Evolutionary conservation across 306 rosid genomes (phyloP), one percentile per base, ranked within the genome.

Genomic region (Aeschynomene evenia): DNA sequence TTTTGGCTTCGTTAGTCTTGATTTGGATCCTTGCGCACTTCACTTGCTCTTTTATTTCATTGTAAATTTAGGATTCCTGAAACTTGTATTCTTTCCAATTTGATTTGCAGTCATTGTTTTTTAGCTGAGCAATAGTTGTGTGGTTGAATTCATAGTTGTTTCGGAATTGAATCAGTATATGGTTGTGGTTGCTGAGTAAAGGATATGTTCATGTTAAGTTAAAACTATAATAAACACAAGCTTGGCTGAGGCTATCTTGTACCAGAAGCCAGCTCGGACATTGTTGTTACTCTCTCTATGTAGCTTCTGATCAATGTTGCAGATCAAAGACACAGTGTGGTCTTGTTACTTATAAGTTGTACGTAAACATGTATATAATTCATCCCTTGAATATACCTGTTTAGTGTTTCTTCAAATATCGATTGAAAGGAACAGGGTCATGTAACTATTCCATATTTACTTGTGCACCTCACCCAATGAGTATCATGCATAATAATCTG

Each of bases 151-250:
- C n/a, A 45, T 56, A 3, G 12, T 68, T 59, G 34, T 42, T 60
- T 52, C 26, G 59, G 34, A 31, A 6, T 54, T 11, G 23, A 43
- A 33, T 39, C 56, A 6, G 31, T 54, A 13, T 54, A 8, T 23
- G 14, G 14, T 50, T 50, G n/a, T 14, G 20, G 55, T 72, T 78
- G 48, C 39, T 71, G 82, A 33, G 18, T 29, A 7, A 29, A 42
- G 39, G 20, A 46, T 26, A 33, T 20, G 16, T 18, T 39, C 13
- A 3, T 78, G 50, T 15, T 19, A 11, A 34, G 0, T 37, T 9
- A 11, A 4, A 54, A 29, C 22, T 7, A 15, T 23, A 33, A 19
- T 37, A 11, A 50, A 54, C 36, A n/a, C 20, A 34, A 43, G 57
- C 4, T 26, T 37, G 40, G 39, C 11, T 22, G 56, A 40, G 28